These are phyloP conservation scores for Przewalskia tangutica DNA, from an alignment of 257 asterid species.

Conservation along the genomic window DNA sequence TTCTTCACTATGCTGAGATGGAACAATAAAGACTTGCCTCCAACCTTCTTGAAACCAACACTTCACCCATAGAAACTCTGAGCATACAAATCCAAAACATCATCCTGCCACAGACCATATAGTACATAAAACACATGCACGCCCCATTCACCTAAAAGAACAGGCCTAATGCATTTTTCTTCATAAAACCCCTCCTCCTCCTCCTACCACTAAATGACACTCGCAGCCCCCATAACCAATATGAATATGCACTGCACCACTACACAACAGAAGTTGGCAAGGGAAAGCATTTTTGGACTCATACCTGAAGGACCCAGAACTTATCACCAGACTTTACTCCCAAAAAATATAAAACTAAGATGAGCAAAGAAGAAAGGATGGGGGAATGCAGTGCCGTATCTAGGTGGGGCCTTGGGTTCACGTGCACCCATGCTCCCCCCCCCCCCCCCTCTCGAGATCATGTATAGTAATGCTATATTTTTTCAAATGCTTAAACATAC, in stretches of 20 bases:
- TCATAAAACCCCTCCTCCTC: neutral
- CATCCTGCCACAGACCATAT: neutral
- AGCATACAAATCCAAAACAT: neutral
- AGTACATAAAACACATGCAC: neutral
- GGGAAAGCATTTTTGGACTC: neutral
- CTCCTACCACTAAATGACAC: neutral
- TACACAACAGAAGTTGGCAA: neutral
- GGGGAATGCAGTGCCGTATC: neutral
- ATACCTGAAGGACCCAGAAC: neutral
- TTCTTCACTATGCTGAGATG: neutral
- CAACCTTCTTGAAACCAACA: neutral
- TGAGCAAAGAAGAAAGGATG: neutral
- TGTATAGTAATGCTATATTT: neutral
- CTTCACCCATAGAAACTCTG: neutral
- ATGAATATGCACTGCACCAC: neutral
- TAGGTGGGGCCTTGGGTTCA: neutral
- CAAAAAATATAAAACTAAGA: neutral
- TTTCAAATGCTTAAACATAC: neutral
- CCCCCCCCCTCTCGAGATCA: neutral
- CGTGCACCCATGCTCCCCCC: neutral
- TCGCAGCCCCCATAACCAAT: neutral
- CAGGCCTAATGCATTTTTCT: neutral
- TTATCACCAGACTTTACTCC: neutral
- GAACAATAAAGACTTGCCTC: neutral
- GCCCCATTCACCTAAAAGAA: neutral